These are phyloP conservation scores for Paspalum vaginatum DNA, from an alignment of 176 grass and related monocot species.

Conservation along the genomic window DNA sequence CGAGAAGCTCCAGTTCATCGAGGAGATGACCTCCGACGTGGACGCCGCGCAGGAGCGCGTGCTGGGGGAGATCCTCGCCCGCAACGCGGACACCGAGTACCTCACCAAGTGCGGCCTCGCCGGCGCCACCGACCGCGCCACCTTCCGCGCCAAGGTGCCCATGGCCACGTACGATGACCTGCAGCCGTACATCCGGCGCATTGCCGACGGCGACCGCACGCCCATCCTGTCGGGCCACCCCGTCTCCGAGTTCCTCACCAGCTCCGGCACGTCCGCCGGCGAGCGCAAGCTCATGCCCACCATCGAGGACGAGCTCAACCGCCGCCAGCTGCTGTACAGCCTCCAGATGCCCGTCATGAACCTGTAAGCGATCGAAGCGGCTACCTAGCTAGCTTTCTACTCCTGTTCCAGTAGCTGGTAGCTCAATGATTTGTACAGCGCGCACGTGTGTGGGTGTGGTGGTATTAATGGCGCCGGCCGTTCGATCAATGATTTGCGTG, in stretches of 20 bases:
- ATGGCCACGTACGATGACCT: constrained; percentile 92
- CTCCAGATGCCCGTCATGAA: constrained; percentile 95
- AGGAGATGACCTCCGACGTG: constrained; percentile 70
- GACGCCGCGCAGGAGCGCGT: constrained; percentile 84
- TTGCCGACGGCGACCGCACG: constrained; percentile 80
- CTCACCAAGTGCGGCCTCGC: constrained; percentile 55
- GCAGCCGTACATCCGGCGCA: constrained; percentile 91
- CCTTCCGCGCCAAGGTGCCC: constrained; percentile 78
- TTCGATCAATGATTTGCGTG: constrained; percentile 14
- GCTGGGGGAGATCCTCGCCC: constrained; percentile 73
- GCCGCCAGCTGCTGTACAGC: constrained; percentile 91
- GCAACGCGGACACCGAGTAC: constrained; percentile 88
- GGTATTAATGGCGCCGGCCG: constrained; percentile 22
- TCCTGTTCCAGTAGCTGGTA: not conserved
- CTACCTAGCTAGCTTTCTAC: not conserved
- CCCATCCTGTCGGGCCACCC: constrained; percentile 84
- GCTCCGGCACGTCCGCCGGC: constrained; percentile 95
- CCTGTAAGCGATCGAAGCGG: constrained; percentile 52
- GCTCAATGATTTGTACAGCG: not conserved
- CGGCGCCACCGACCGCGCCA: constrained; percentile 60
- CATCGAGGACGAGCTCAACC: constrained; percentile 87
- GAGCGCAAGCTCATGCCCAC: constrained; percentile 98
- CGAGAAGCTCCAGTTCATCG: constrained; percentile 91
- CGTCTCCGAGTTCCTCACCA: constrained; percentile 97
- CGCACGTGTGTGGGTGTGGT: not conserved